Evolutionary conservation across 2,329 filamentous ascomycete genomes (phyloP).

Genomic region (Graphiopsis chlorocephala): DNA sequence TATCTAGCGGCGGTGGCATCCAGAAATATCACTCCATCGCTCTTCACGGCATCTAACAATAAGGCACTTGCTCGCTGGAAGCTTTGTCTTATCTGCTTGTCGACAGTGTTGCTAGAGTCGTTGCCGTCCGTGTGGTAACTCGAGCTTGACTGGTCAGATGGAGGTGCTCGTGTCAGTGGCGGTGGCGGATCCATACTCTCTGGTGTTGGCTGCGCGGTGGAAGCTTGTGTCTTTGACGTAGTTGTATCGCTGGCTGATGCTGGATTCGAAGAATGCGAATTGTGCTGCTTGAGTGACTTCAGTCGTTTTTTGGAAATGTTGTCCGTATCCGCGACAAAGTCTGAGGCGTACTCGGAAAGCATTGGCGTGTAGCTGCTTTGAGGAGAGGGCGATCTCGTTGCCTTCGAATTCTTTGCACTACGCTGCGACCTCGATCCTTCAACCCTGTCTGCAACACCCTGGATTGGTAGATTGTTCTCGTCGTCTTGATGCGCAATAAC

Average conservation of each 20-base stretch:
- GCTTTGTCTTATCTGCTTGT: not conserved
- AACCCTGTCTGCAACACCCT: not conserved
- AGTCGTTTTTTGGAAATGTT: not conserved
- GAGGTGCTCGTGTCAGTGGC: not conserved
- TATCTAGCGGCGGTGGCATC: constrained; percentile 32
- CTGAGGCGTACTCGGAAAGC: constrained; percentile 1
- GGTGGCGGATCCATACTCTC: not conserved
- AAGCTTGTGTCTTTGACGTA: not conserved
- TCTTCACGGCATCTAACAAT: constrained; percentile 47
- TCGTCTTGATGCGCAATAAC: not conserved
- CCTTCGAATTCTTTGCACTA: not conserved
- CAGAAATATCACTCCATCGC: constrained; percentile 49
- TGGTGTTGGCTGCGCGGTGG: not conserved
- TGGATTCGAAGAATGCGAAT: not conserved
- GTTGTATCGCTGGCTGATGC: not conserved
- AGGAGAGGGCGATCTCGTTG: not conserved
- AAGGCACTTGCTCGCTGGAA: constrained; percentile 26
- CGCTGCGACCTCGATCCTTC: not conserved
- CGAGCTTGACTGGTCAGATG: not conserved
- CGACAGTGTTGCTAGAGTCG: not conserved
- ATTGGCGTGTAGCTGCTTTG: not conserved
- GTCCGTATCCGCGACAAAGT: not conserved
- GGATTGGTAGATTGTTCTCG: not conserved
- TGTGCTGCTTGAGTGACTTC: not conserved
- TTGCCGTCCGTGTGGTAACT: not conserved